Percentiles rank a stretch among this genome's conserved stretches.
Evolutionary conservation across 768 basidiomycete genomes (phyloP).

Genomic region (Trichaptum fuscoviolaceum): DNA sequence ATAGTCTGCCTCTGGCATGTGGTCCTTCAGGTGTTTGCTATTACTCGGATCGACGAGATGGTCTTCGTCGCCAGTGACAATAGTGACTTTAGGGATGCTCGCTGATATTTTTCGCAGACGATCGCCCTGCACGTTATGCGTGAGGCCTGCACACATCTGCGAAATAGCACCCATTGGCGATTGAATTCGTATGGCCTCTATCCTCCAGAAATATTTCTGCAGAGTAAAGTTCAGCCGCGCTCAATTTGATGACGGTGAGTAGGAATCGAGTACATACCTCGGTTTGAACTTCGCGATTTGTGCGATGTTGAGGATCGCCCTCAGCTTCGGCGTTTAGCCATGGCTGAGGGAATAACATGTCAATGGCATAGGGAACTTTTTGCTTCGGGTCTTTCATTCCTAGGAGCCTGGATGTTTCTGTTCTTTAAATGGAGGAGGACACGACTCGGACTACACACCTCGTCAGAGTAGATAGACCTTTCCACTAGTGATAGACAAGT

Average conservation of each 20-base stretch:
- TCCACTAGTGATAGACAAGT: conserved; percentile 8
- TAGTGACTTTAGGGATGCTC: conserved; percentile 56
- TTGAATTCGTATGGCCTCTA: conserved; percentile 43
- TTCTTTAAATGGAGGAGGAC: neutral
- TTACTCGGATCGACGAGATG: conserved; percentile 47
- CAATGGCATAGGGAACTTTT: conserved; percentile 45
- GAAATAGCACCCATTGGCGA: conserved; percentile 56
- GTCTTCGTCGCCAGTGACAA: conserved; percentile 67
- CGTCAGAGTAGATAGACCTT: conserved; percentile 14
- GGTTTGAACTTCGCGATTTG: conserved; percentile 56
- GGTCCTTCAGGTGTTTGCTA: conserved; percentile 44
- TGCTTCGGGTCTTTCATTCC: conserved; percentile 34
- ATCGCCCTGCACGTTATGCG: conserved; percentile 49
- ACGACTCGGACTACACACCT: conserved; percentile 1
- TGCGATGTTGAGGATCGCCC: conserved; percentile 50
- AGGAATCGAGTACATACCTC: conserved; percentile 47
- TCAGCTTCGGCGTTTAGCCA: conserved; percentile 58
- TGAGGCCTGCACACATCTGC: conserved; percentile 65
- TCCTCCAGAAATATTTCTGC: conserved; percentile 4
- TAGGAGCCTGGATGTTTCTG: conserved; percentile 33
- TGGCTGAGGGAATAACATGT: conserved; percentile 52
- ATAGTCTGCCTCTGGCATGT: conserved; percentile 52
- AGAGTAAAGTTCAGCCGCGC: neutral
- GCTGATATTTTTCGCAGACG: conserved; percentile 45
- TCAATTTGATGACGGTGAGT: neutral